Conservation (phyloP, 2,329 filamentous ascomycete species). For the Fusarium albidum region DNA sequence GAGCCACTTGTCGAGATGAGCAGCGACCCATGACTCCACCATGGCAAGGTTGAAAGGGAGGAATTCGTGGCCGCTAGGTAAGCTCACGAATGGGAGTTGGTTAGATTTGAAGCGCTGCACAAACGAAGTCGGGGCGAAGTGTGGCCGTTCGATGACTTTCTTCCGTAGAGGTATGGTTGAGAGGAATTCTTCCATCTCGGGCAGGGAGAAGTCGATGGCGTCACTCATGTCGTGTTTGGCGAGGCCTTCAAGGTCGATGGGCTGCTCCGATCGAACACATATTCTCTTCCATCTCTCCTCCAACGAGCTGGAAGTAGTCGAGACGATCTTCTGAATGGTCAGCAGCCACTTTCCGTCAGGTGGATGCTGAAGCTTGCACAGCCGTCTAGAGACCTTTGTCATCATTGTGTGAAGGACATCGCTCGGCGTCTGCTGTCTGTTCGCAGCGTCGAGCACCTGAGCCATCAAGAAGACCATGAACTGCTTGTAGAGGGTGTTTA, state of each 20-base stretch:
- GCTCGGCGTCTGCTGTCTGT: neutral
- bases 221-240: slow-evolving; percentile 3
- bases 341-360: slow-evolving; percentile 11
- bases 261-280: neutral
- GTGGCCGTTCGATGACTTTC: neutral
- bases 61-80: neutral
- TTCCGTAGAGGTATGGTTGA: slow-evolving; percentile 2
- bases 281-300: slow-evolving; percentile 19
- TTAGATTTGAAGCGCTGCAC: neutral
- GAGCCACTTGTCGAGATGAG: slow-evolving; percentile 51
- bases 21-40: slow-evolving; percentile 59
- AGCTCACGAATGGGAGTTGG: neutral
- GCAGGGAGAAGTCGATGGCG: slow-evolving; percentile 10
- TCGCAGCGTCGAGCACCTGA: neutral
- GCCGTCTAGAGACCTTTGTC: slow-evolving; percentile 18
- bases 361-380: slow-evolving; percentile 16
- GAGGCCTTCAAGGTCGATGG: neutral
- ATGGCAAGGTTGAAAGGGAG: slow-evolving; percentile 42
- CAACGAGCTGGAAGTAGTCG: neutral
- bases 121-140: slow-evolving; percentile 14
- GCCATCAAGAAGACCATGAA: slow-evolving; percentile 29
- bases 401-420: slow-evolving; percentile 23
- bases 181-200: slow-evolving; percentile 20
- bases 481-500: slow-evolving; percentile 23
- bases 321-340: slow-evolving; percentile 1